These are phyloP conservation scores for Neurospora sp. DNA, from an alignment of 495 filamentous ascomycete species.

Conservation along the genomic window DNA sequence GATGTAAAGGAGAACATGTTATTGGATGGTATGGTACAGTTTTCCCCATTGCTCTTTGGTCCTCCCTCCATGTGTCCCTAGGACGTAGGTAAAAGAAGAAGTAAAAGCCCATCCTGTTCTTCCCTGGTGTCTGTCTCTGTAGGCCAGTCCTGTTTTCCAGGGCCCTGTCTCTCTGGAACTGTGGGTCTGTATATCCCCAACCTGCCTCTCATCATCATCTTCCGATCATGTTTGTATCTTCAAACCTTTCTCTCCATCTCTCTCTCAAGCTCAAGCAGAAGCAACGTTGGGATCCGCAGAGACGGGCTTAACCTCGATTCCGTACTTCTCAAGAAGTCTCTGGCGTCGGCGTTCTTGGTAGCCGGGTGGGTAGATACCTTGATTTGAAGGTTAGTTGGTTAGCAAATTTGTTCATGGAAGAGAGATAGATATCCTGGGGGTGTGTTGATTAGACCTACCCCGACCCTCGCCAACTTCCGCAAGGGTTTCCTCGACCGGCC, in stretches of 20 bases:
- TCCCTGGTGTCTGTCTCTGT: not conserved
- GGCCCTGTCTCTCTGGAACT: not conserved
- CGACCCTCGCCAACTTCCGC: conserved; percentile 79
- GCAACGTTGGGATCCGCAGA: conserved; percentile 25
- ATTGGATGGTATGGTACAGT: not conserved
- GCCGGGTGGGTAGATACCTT: conserved; percentile 73
- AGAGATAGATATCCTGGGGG: not conserved
- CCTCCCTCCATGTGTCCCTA: not conserved
- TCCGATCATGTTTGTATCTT: not conserved
- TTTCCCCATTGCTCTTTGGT: not conserved
- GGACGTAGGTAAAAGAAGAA: not conserved
- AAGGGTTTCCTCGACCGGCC: conserved; percentile 74
- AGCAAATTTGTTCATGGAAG: not conserved
- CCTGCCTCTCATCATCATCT: not conserved
- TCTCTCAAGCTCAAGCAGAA: not conserved
- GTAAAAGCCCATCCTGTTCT: not conserved
- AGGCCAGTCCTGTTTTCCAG: not conserved
- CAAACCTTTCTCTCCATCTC: not conserved
- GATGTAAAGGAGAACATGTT: not conserved
- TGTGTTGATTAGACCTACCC: conserved; percentile 42
- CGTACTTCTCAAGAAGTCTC: conserved; percentile 82
- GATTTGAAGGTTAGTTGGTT: not conserved
- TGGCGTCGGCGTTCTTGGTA: conserved; percentile 79
- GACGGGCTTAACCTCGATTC: conserved; percentile 65
- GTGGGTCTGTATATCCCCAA: not conserved